These are phyloP conservation scores for Collariella sp. DNA, from an alignment of 495 filamentous ascomycete species.

Conservation along the genomic window DNA sequence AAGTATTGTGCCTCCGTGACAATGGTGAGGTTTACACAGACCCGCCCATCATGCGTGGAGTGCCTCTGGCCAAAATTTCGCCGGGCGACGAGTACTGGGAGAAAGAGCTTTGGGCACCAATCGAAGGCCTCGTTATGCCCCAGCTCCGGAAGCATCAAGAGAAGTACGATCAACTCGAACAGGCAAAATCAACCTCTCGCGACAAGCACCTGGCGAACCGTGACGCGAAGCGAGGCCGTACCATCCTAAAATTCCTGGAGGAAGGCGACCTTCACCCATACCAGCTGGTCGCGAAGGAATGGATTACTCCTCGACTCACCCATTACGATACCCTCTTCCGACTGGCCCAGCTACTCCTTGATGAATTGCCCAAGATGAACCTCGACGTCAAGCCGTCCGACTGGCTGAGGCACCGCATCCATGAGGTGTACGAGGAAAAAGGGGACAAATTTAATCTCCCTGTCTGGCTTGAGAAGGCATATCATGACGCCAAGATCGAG, in stretches of 20 bases:
- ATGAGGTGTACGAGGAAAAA: constrained; percentile 28
- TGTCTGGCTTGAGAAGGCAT: constrained; percentile 32
- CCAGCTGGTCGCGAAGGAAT: constrained; percentile 38
- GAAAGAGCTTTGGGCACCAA: constrained; percentile 28
- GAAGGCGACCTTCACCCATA: constrained; percentile 40
- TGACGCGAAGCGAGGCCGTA: constrained; percentile 39
- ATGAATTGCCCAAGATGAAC: constrained; percentile 39
- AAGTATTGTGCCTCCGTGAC: constrained; percentile 28
- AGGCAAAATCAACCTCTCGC: constrained; percentile 18
- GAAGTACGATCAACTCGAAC: constrained; percentile 25
- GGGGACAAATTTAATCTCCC: constrained; percentile 37
- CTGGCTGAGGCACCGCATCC: constrained; percentile 42
- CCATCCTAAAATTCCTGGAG: constrained; percentile 35
- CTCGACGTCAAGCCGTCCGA: constrained; percentile 38
- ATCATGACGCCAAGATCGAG: constrained; percentile 37
- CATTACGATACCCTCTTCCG: constrained; percentile 44
- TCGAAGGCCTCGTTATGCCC: constrained; percentile 27
- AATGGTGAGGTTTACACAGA: constrained; percentile 33
- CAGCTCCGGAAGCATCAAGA: constrained; percentile 31
- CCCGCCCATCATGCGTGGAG: constrained; percentile 35
- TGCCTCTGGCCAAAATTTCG: constrained; percentile 38
- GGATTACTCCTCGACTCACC: constrained; percentile 32
- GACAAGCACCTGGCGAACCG: constrained; percentile 38
- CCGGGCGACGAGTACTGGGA: constrained; percentile 41
- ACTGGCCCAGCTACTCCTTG: constrained; percentile 33